These are phyloP conservation scores for Citrus cavaleriei DNA, from an alignment of 345 rosid species.

Conservation along the genomic window DNA sequence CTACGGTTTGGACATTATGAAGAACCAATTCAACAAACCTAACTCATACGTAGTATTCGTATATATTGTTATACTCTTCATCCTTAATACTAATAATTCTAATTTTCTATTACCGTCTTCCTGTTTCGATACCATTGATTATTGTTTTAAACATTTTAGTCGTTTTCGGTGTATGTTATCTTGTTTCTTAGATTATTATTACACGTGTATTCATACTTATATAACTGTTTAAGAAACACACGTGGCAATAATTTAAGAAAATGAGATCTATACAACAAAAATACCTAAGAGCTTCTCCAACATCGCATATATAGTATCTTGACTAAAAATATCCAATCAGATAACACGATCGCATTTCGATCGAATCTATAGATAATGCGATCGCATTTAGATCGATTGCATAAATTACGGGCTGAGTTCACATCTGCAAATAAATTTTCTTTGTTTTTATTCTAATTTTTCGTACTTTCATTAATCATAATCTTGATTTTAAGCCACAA, in stretches of 20 bases:
- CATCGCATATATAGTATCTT: not conserved
- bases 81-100: no score
- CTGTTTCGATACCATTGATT: not conserved
- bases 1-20: not conserved
- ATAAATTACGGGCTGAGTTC: not conserved
- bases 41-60: not conserved
- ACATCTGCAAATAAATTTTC: no score
- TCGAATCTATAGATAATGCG: no score
- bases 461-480: not conserved
- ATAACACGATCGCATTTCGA: no score
- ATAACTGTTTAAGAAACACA: not conserved
- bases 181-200: no score
- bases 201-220: not conserved
- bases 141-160: not conserved
- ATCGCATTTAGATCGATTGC: no score
- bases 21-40: not conserved
- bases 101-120: not conserved
- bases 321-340: no score
- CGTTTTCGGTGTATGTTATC: no score
- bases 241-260: not conserved
- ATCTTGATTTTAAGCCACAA: not conserved
- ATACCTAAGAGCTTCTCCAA: no score
- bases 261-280: no score
- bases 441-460: no score
- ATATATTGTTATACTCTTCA: no score